Evolutionary conservation across 2,329 filamentous ascomycete species (phyloP).

Genomic region (Coniochaeta hoffmannii): DNA sequence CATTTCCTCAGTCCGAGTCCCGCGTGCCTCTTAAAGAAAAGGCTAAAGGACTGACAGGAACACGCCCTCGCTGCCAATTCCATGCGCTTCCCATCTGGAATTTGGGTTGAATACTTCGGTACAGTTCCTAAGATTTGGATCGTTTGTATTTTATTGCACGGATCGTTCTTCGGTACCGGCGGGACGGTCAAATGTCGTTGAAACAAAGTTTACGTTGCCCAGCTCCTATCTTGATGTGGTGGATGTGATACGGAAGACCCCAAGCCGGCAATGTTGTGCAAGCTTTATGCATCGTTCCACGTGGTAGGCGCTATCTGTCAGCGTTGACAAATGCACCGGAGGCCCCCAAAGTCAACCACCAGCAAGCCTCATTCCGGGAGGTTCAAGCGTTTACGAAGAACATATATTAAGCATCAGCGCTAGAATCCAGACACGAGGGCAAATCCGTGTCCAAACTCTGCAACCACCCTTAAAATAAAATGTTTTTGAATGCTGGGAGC

Average conservation of each 20-base stretch:
- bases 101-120: too few species aligned
- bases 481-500: too few species aligned
- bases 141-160: too few species aligned
- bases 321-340: not conserved
- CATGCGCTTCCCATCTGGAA: too few species aligned
- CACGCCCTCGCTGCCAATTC: too few species aligned
- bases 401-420: not conserved
- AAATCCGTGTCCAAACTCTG: not conserved
- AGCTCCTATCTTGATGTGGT: not conserved
- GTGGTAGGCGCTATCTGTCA: not conserved
- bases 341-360: not conserved
- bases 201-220: not conserved
- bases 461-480: not conserved
- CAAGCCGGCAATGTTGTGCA: not conserved
- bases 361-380: not conserved
- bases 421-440: not conserved
- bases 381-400: not conserved
- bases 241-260: not conserved
- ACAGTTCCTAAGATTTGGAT: too few species aligned
- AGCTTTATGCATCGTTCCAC: not conserved
- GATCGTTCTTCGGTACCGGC: not conserved
- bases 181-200: not conserved
- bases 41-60: too few species aligned
- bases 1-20: too few species aligned
- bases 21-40: too few species aligned